phyloP scores from a whole-genome alignment of 2,329 filamentous ascomycete species.

The Conoideocrella luteorostrata region DNA sequence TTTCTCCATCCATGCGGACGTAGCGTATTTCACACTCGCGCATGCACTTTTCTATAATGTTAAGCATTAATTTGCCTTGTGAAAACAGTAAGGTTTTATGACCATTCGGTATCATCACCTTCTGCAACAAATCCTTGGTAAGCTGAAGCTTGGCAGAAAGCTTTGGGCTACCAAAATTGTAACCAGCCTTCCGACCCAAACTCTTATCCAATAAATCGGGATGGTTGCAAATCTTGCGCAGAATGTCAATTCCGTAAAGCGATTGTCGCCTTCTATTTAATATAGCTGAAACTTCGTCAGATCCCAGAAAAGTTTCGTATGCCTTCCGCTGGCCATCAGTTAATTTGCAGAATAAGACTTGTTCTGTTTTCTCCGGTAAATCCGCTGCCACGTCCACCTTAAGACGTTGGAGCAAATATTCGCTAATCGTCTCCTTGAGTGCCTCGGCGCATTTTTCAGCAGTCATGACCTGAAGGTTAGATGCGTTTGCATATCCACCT shows the following conservation, averaged over 20 bases:
- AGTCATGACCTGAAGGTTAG: slow-evolving; percentile 88
- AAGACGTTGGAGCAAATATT: slow-evolving; percentile 84
- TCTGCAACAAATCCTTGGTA: slow-evolving; percentile 73
- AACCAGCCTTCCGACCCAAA: slow-evolving; percentile 50
- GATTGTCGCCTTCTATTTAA: slow-evolving; percentile 68
- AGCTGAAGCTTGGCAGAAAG: slow-evolving; percentile 97
- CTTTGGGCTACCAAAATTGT: slow-evolving; percentile 68
- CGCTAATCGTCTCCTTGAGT: slow-evolving; percentile 86
- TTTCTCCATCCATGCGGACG: slow-evolving; percentile 88
- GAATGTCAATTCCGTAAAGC: slow-evolving; percentile 81
- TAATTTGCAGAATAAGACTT: slow-evolving; percentile 92
- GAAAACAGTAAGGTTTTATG: slow-evolving; percentile 93
- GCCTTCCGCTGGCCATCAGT: slow-evolving; percentile 68
- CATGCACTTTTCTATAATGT: slow-evolving; percentile 84
- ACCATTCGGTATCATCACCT: slow-evolving; percentile 78
- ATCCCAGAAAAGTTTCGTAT: slow-evolving; percentile 75
- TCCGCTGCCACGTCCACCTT: slow-evolving; percentile 93
- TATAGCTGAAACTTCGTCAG: slow-evolving; percentile 81
- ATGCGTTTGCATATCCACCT: slow-evolving; percentile 92
- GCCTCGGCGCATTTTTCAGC: slow-evolving; percentile 92
- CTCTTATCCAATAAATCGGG: slow-evolving; percentile 73
- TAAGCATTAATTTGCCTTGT: slow-evolving; percentile 90
- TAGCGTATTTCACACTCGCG: slow-evolving; percentile 65
- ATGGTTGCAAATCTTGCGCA: slow-evolving; percentile 97
- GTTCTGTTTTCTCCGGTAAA: slow-evolving; percentile 90